These are phyloP conservation scores for Groenewaldozyma tartarivorans DNA, from an alignment of 805 yeast genomes.

Conservation along the genomic window DNA sequence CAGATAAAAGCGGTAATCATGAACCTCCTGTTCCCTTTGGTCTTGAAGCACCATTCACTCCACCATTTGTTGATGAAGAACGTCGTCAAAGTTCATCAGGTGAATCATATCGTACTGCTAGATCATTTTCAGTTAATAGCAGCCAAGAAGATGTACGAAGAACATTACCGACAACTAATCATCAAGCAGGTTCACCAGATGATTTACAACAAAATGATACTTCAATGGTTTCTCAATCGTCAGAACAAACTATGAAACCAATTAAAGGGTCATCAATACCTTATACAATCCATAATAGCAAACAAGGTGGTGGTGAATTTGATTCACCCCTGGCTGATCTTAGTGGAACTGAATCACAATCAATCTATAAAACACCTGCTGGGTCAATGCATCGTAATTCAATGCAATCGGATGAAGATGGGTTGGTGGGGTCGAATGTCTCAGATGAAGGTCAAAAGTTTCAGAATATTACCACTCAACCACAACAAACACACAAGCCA, in stretches of 20 bases:
- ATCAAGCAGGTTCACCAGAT: background rate
- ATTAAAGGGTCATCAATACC: background rate
- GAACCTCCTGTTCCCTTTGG: background rate
- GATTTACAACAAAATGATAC: background rate
- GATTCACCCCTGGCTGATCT: background rate
- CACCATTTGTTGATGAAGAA: background rate
- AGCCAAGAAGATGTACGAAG: background rate
- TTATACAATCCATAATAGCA: background rate
- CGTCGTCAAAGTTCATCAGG: background rate
- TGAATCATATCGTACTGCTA: background rate
- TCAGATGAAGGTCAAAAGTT: too few species aligned
- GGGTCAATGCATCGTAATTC: background rate
- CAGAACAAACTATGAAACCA: background rate
- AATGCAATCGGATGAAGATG: too few species aligned
- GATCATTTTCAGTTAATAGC: background rate
- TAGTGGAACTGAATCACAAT: background rate
- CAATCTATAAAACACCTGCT: background rate
- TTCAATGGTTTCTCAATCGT: background rate
- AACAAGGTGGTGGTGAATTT: background rate
- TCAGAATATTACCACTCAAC: too few species aligned
- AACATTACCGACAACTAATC: background rate
- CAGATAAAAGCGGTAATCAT: background rate
- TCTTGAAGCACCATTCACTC: background rate
- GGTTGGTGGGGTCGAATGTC: too few species aligned
- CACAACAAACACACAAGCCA: too few species aligned